A percentile compares a stretch with the other conserved stretches of the same genome.
Evolutionary conservation across 495 filamentous ascomycete species (phyloP).

Genomic region (Annulohypoxylon bovei): DNA sequence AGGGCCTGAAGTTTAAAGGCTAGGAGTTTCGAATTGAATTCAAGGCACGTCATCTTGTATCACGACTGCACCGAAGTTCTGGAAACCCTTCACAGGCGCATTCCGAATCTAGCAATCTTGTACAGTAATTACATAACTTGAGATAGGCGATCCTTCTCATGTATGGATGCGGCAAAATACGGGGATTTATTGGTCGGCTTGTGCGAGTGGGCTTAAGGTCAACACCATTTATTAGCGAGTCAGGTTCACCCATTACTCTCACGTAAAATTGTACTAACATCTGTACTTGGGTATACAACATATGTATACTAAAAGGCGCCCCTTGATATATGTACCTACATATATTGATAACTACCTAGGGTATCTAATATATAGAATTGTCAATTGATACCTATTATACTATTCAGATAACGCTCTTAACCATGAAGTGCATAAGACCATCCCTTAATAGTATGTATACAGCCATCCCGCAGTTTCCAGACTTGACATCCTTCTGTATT

Average conservation of each 20-base stretch:
- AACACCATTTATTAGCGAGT: constrained; percentile 1
- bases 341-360: constrained; percentile 1
- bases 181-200: constrained; percentile 28
- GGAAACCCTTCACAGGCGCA: constrained; percentile 11
- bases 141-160: constrained; percentile 21
- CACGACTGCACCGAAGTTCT: constrained; percentile 23
- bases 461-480: background rate
- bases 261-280: constrained; percentile 10
- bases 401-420: background rate
- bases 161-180: constrained; percentile 11
- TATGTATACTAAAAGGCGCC: background rate
- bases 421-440: background rate
- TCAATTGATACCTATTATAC: background rate
- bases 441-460: background rate
- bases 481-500: background rate
- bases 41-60: constrained; percentile 37
- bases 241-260: background rate
- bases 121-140: constrained; percentile 9
- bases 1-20: background rate
- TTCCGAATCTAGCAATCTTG: constrained; percentile 10
- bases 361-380: background rate
- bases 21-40: constrained; percentile 18
- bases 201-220: constrained; percentile 17
- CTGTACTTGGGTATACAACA: background rate
- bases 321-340: background rate